These are phyloP conservation scores for Pichia ethanolica DNA, from an alignment of 805 yeast genomes.

Conservation along the genomic window DNA sequence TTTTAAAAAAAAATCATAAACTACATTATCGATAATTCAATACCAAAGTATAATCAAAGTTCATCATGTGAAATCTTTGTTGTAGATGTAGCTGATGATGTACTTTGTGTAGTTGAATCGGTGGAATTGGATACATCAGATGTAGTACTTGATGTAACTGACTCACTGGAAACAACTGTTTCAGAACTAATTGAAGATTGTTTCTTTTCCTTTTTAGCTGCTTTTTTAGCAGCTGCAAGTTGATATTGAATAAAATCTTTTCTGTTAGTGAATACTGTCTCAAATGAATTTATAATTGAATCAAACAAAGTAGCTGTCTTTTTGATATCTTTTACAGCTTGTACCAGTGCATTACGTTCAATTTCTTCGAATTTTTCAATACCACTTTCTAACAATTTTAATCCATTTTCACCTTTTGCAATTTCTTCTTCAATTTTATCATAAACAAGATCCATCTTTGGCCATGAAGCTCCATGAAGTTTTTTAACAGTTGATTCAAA, in stretches of 20 bases:
- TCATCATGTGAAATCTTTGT: slow-evolving; percentile 4
- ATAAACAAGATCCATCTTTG: slow-evolving; percentile 32
- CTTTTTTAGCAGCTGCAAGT: slow-evolving; percentile 1
- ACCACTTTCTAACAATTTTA: not conserved
- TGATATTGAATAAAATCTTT: slow-evolving; percentile 19
- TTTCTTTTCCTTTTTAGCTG: slow-evolving; percentile 15
- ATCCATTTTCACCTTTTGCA: too few relatives aligned
- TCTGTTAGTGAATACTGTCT: slow-evolving; percentile 24
- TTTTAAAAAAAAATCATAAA: too few relatives aligned
- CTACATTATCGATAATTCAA: too few relatives aligned
- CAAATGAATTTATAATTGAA: slow-evolving; percentile 13
- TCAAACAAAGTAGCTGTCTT: slow-evolving; percentile 17
- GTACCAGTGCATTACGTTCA: slow-evolving; percentile 23
- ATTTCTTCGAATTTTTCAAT: not conserved
- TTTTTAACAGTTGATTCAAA: slow-evolving; percentile 36
- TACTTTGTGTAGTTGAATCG: not conserved
- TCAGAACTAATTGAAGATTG: slow-evolving; percentile 5
- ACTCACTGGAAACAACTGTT: too few relatives aligned
- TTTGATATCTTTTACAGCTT: slow-evolving; percentile 23
- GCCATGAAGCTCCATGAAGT: slow-evolving; percentile 1
- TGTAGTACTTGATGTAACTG: too few relatives aligned
- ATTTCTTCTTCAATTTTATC: slow-evolving; percentile 4
- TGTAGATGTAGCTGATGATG: not conserved
- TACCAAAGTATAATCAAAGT: not conserved
- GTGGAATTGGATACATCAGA: not conserved